phyloP scores from a whole-genome alignment of 495 filamentous ascomycete species.

The Choiromyces venosus region DNA sequence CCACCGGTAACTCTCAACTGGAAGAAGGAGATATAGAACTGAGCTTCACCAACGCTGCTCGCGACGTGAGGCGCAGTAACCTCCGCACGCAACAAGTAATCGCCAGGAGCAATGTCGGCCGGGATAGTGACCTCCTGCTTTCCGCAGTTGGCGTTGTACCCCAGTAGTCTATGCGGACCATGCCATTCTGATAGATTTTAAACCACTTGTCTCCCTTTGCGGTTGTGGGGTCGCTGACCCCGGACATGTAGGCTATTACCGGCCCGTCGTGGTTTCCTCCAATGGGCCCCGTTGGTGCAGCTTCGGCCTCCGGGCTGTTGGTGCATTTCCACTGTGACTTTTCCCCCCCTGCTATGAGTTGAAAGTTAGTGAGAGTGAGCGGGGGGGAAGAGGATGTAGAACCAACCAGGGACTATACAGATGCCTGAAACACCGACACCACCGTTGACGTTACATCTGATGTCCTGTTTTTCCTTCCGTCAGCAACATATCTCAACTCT shows the following conservation, averaged over 20 bases:
- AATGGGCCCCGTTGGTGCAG: conserved; percentile 49
- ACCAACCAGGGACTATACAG: conserved; percentile 47
- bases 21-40: conserved; percentile 53
- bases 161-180: conserved; percentile 44
- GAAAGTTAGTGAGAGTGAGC: no score
- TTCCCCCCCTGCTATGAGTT: conserved; percentile 46
- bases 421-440: conserved; percentile 41
- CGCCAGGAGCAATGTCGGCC: conserved; percentile 47
- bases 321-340: conserved; percentile 52
- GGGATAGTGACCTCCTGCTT: conserved; percentile 49
- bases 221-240: conserved; percentile 49
- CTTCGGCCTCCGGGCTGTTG: conserved; percentile 48
- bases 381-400: conserved; percentile 26
- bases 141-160: conserved; percentile 50
- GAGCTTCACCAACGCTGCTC: conserved; percentile 41
- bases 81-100: conserved; percentile 54
- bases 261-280: conserved; percentile 53
- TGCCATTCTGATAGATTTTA: conserved; percentile 50
- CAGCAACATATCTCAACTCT: no score
- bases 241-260: conserved; percentile 53
- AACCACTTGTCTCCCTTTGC: conserved; percentile 49
- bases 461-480: conserved; percentile 43
- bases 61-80: conserved; percentile 52
- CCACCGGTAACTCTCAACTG: conserved; percentile 42
- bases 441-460: conserved; percentile 44